Evolutionary conservation across 345 rosid species (phyloP).

Genomic region (Cardamine occulta): DNA sequence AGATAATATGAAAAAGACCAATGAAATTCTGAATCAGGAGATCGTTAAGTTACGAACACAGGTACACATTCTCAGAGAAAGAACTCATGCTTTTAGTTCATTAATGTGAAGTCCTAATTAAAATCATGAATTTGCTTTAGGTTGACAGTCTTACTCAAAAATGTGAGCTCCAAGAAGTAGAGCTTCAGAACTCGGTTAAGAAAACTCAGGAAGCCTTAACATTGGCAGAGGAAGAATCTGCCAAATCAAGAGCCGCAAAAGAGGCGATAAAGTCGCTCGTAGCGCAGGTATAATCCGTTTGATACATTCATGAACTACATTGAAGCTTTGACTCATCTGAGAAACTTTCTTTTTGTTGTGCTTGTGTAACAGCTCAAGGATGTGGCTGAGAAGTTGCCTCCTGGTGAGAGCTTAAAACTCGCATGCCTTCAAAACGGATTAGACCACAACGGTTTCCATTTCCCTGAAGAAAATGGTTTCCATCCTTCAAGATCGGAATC

Average conservation of each 20-base stretch:
- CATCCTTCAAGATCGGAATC: conserved; percentile 74
- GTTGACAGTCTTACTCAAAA: conserved; percentile 78
- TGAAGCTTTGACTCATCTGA: conserved; percentile 2
- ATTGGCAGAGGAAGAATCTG: conserved; percentile 83
- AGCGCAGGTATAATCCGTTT: conserved; percentile 64
- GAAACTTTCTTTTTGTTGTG: conserved; percentile 4
- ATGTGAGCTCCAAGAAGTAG: conserved; percentile 84
- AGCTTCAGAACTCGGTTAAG: conserved; percentile 81
- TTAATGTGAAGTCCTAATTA: conserved; percentile 20
- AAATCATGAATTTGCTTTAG: conserved; percentile 49
- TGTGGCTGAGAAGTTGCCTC: conserved; percentile 90
- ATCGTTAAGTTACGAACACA: conserved; percentile 82
- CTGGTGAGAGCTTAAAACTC: conserved; percentile 62
- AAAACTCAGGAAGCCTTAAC: conserved; percentile 80
- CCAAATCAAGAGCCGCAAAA: conserved; percentile 90
- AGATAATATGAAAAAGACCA: conserved; percentile 90
- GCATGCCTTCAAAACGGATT: conserved; percentile 66
- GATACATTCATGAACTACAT: conserved; percentile 15
- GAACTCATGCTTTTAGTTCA: conserved; percentile 5
- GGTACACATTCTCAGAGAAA: conserved; percentile 52
- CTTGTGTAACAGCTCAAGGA: conserved; percentile 78
- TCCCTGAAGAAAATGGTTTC: conserved; percentile 45
- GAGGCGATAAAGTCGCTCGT: conserved; percentile 94
- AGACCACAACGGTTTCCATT: conserved; percentile 68
- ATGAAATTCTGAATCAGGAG: conserved; percentile 90